Evolutionary conservation across 1,284 basidiomycete species (phyloP).

Genomic region (Moniliophthora roreri): DNA sequence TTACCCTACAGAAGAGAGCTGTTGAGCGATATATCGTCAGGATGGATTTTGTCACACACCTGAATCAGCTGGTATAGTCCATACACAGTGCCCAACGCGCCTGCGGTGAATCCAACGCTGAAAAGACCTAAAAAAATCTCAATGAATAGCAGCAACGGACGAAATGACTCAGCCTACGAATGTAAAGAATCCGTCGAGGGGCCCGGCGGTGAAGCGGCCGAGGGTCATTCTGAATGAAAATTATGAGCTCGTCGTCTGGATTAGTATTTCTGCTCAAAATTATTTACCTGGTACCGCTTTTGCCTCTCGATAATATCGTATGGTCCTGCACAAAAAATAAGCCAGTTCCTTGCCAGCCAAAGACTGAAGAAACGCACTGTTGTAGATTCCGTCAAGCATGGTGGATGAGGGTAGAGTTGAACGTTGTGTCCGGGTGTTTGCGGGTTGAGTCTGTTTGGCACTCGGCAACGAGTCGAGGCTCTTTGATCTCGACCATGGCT

Average conservation of each 20-base stretch:
- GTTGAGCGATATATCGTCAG: neutral
- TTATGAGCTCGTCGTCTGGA: neutral
- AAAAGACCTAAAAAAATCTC: conserved; percentile 44
- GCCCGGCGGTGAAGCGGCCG: conserved; percentile 17
- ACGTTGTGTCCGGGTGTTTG: conserved; percentile 31
- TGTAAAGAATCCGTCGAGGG: conserved; percentile 8
- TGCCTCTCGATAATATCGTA: conserved; percentile 68
- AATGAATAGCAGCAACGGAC: conserved; percentile 2
- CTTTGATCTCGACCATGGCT: conserved; percentile 39
- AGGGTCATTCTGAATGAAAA: conserved; percentile 13
- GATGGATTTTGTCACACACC: conserved; percentile 37
- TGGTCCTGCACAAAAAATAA: conserved; percentile 42
- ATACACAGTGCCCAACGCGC: conserved; percentile 50
- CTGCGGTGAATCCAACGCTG: conserved; percentile 51
- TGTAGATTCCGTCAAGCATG: conserved; percentile 63
- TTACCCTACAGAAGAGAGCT: neutral
- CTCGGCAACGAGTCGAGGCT: conserved; percentile 16
- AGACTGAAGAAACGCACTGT: conserved; percentile 30
- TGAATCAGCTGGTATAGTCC: conserved; percentile 50
- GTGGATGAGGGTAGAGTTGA: conserved; percentile 22
- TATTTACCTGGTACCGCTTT: conserved; percentile 3
- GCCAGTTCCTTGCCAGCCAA: conserved; percentile 7
- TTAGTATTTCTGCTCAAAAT: no score
- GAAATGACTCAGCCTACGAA: conserved; percentile 2
- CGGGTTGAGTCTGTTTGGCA: conserved; percentile 28